These are phyloP conservation scores for Kondoa subrosea DNA, from an alignment of 768 basidiomycete genomes.

Conservation along the genomic window DNA sequence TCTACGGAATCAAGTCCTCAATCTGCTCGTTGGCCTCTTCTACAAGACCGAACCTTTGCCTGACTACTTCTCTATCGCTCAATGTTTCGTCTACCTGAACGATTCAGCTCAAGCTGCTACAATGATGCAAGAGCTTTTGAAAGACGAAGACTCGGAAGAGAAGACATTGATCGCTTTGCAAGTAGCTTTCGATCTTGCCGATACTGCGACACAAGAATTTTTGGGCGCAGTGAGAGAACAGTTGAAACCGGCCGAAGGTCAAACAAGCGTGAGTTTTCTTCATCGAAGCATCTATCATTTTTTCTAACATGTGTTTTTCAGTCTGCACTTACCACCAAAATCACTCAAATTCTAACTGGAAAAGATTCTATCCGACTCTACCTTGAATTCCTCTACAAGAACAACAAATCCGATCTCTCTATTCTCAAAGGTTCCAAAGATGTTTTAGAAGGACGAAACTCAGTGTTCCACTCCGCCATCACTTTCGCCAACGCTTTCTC, in stretches of 20 bases:
- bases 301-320: conserved; percentile 9
- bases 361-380: conserved; percentile 83
- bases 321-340: conserved; percentile 10
- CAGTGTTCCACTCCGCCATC: conserved; percentile 91
- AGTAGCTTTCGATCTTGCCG: conserved; percentile 84
- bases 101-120: conserved; percentile 60
- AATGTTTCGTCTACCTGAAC: conserved; percentile 74
- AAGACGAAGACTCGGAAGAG: conserved; percentile 26
- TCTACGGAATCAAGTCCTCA: conserved; percentile 33
- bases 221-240: conserved; percentile 48
- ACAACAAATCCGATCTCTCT: conserved; percentile 78
- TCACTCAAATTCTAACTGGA: conserved; percentile 53
- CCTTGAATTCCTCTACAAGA: conserved; percentile 84
- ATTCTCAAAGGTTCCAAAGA: conserved; percentile 91
- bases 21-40: conserved; percentile 58
- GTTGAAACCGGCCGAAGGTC: neutral
- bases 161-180: conserved; percentile 61
- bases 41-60: conserved; percentile 44
- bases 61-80: conserved; percentile 62
- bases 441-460: conserved; percentile 76
- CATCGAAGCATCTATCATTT: conserved; percentile 38
- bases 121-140: conserved; percentile 52
- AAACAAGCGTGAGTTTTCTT: conserved; percentile 28
- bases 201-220: conserved; percentile 86
- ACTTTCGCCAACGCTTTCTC: conserved; percentile 95